Evolutionary conservation across 495 filamentous ascomycete species (phyloP), one percentile per base, ranked within the genome.

Genomic region (Sordaria brevicollis): DNA sequence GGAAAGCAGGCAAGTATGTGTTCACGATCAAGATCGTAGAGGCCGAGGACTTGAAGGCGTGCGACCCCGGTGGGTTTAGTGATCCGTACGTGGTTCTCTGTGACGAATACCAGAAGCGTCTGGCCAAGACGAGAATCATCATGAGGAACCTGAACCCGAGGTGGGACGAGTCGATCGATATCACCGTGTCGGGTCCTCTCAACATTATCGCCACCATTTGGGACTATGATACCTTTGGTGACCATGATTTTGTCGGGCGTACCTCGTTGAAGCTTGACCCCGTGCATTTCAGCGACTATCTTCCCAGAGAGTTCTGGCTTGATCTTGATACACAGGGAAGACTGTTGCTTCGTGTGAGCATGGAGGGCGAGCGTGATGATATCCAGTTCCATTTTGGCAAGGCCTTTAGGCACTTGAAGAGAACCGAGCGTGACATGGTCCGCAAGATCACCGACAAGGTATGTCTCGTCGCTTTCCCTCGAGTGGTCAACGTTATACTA

Each of bases 1-100:
- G 88, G 75, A 89, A 85, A 73, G 83, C 85, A 34, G 90, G 88
- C 35, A 95, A 94, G 69, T 97, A 96, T 76, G 93, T 98, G 65
- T 99, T 99, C 79, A 98, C 96, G 1, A 94, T 98, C 80, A 99
- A 99, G 83, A 92, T 99, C 66, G 93, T 99, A 35, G 96, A 99
- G 75, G 96, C 91, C n/a, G 96, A 99, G 80, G 96, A 98, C 74
- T 81, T 99, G 72, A 98, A 97, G 78, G 93, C 96, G 17, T 98
- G 96, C 75, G 96, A 99, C 81, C 91, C 96, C 71, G 93, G 90
- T 74, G 96, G 96, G 67, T 86, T 89, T 69, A 97, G 94, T 78
- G 96, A 99, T 82, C 96, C 96, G 11, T 99, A 99, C 75, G 94
- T 98, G 5, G 94, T 99, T 31, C 87, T 99, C 69, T 90, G 93